A percentile compares a stretch with the other conserved stretches of the same genome.
Evolutionary conservation across 2,329 filamentous ascomycete species (phyloP).

Genomic region (Thelonectria discophora): DNA sequence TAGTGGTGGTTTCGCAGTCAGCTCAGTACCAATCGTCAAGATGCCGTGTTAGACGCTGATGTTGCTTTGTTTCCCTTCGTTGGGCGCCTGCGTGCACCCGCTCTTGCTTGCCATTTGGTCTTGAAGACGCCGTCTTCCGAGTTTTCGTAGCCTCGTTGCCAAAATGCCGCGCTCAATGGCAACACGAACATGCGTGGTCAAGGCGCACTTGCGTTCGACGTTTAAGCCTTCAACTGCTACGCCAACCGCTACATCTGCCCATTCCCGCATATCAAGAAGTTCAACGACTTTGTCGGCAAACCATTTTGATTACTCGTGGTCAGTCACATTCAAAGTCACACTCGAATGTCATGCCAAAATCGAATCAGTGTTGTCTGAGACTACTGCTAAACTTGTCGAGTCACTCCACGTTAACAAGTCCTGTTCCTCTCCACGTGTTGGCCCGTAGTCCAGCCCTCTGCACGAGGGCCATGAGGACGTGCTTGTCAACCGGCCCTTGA

Average conservation of each 20-base stretch:
- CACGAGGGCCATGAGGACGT: constrained; percentile 33
- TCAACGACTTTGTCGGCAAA: no score
- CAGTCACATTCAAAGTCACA: background rate
- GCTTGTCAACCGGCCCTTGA: constrained; percentile 24
- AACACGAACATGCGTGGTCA: background rate
- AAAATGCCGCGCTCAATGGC: background rate
- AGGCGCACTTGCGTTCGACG: no score
- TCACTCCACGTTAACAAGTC: constrained; percentile 49
- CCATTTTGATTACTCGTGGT: no score
- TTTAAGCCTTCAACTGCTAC: no score
- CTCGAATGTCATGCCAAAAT: constrained; percentile 31
- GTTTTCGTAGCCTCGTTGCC: background rate
- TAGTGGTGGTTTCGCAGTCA: no score
- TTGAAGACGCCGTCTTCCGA: background rate
- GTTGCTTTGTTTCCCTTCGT: background rate
- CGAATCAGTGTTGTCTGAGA: constrained; percentile 44
- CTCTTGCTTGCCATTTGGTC: background rate
- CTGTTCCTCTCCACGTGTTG: constrained; percentile 37
- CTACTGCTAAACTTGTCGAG: constrained; percentile 48
- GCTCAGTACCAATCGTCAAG: no score
- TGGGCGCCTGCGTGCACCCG: background rate
- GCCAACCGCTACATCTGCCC: no score
- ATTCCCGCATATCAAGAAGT: no score
- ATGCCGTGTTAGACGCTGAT: constrained; percentile 18
- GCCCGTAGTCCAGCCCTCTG: constrained; percentile 45